Base-by-base conservation (phyloP, 768 basidiomycete species). In the Panaeolus cyanescens region DNA sequence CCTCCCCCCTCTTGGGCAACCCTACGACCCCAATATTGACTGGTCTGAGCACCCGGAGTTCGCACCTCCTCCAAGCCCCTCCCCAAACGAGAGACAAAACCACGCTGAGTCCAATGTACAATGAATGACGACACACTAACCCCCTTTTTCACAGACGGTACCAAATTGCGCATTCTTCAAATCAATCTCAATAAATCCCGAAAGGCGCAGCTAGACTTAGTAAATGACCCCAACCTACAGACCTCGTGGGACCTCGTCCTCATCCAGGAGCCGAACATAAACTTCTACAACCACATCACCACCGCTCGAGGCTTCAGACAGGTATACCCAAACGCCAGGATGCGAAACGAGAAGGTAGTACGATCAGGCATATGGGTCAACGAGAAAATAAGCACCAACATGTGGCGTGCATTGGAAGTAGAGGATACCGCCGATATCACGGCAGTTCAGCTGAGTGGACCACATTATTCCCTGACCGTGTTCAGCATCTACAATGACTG, bases 361-460 rank as follows among this genome's bases (percentile, higher is more conserved):
- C n/a, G n/a, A n/a, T n/a, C n/a, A n/a, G n/a, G n/a, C n/a, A n/a
- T n/a, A n/a, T 65, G 60, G 69, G 60, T 70, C 12, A 68, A 59
- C 40, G 3, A 22, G 2, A 22, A 20, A 2, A 25, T 70, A 0
- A 28, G 37, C 10, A 68, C 69, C 0, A 66, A 56, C 30, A 25
- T 32, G 1, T 70, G 69, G 69, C 56, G 64, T 3, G 36, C 17
- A 0, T 8, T 68, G 4, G 53, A 59, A 5, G 31, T 70, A 22
- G 58, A 32, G 1, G 37, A 62, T 12, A 61, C 59, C 3, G 12
- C 37, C 7, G 69, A 75, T 53, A 37, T 74, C 12, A 64, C 64
- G 0, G 67, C 66, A 4, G 56, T 72, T 0, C 62, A 65, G 25
- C 20, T 73, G n/a, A n/a, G n/a, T n/a, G n/a, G n/a, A n/a, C n/a